phyloP scores from a whole-genome alignment of 2,329 filamentous ascomycete genomes.

The Cladophialophora psammophila region DNA sequence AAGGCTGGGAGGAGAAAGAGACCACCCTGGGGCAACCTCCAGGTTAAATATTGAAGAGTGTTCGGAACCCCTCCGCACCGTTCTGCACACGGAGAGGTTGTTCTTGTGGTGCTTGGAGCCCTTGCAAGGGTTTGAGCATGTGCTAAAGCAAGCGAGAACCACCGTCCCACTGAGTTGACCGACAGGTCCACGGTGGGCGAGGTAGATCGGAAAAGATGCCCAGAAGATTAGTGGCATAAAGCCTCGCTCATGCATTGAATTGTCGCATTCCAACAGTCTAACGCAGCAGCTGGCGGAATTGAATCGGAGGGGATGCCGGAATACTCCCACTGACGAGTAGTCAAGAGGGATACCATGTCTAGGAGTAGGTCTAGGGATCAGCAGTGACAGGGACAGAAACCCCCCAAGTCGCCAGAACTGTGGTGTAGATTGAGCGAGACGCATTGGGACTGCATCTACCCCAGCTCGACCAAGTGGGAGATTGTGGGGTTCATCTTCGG shows the following conservation, averaged over 20 bases:
- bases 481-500: slow-evolving; percentile 3
- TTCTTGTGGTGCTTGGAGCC: neutral
- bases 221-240: slow-evolving; percentile 4
- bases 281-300: neutral
- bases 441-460: slow-evolving; percentile 9
- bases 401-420: neutral
- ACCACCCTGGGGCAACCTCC: neutral
- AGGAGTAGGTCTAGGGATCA: neutral
- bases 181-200: neutral
- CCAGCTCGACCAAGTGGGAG: neutral
- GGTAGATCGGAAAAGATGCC: neutral
- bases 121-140: slow-evolving; percentile 1
- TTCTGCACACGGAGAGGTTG: neutral
- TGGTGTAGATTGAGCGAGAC: slow-evolving; percentile 1
- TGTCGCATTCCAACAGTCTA: neutral
- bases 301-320: neutral
- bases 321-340: slow-evolving; percentile 16
- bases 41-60: slow-evolving; percentile 10
- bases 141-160: slow-evolving; percentile 4
- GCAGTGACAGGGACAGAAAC: neutral
- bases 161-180: neutral
- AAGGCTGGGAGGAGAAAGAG: neutral
- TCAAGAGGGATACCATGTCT: neutral
- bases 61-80: slow-evolving; percentile 11
- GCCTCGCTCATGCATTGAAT: slow-evolving; percentile 1